A percentile compares a stretch with the other conserved stretches of the same genome.
phyloP scores from a whole-genome alignment of 2,329 filamentous ascomycete genomes.

The Eurotiales sp. region DNA sequence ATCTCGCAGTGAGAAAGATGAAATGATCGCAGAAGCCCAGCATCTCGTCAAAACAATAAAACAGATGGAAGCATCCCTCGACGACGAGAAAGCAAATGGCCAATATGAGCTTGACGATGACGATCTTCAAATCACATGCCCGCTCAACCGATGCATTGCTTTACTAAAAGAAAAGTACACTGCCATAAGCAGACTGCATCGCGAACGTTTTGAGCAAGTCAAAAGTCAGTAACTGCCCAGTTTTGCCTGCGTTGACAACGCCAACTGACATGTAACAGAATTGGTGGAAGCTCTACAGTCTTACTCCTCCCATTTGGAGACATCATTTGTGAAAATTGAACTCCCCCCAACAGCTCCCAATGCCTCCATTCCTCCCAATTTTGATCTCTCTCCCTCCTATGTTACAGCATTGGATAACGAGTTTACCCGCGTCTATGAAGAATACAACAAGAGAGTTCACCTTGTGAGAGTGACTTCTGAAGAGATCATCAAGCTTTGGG shows the following conservation, averaged over 20 bases:
- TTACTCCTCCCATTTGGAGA: constrained; percentile 92
- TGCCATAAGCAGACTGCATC: constrained; percentile 75
- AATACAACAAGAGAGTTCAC: constrained; percentile 80
- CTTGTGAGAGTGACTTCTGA: constrained; percentile 72
- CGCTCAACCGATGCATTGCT: constrained; percentile 74
- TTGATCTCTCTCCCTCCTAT: constrained; percentile 89
- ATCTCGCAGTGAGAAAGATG: constrained; percentile 69
- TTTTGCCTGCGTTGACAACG: neutral
- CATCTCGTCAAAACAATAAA: constrained; percentile 78
- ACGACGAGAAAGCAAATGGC: constrained; percentile 65
- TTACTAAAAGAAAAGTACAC: constrained; percentile 80
- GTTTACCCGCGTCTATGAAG: constrained; percentile 92
- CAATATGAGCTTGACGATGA: constrained; percentile 64
- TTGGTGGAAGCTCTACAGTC: constrained; percentile 90
- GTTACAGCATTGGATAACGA: constrained; percentile 82
- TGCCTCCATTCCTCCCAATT: constrained; percentile 71
- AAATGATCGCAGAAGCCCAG: constrained; percentile 84
- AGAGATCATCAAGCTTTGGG: constrained; percentile 91
- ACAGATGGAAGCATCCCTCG: constrained; percentile 89
- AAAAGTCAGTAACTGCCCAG: constrained; percentile 63
- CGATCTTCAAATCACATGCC: constrained; percentile 74
- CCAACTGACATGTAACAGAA: constrained; percentile 55
- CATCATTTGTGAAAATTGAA: constrained; percentile 78
- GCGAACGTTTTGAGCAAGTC: constrained; percentile 90
- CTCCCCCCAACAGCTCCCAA: constrained; percentile 79